Conservation (phyloP, 2,329 filamentous ascomycete species). For the Exserohilum turcica region DNA sequence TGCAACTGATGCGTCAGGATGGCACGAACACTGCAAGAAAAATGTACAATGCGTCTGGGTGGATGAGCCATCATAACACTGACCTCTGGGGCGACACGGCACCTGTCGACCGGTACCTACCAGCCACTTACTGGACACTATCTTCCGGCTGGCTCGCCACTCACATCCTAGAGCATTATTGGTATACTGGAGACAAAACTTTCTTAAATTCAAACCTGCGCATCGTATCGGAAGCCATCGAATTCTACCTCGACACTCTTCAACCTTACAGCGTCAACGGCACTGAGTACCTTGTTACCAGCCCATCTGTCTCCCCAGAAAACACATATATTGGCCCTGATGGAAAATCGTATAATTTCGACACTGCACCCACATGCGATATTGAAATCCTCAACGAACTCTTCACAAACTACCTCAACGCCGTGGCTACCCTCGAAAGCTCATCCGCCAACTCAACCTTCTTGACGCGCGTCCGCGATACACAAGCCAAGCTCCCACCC, state of each 20-base stretch:
- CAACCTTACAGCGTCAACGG: conserved; percentile 6
- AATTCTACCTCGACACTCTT: conserved; percentile 6
- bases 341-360: conserved; percentile 17
- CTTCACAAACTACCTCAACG: conserved; percentile 40
- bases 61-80: conserved; percentile 35
- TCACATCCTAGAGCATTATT: conserved; percentile 31
- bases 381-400: conserved; percentile 52
- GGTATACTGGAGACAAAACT: conserved; percentile 24
- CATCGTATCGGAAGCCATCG: conserved; percentile 1
- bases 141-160: conserved; percentile 36
- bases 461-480: conserved; percentile 1
- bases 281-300: conserved; percentile 35
- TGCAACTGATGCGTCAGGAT: conserved; percentile 48
- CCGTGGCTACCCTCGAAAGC: neutral
- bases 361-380: conserved; percentile 51
- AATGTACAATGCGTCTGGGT: conserved; percentile 32
- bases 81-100: conserved; percentile 36
- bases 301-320: conserved; percentile 49
- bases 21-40: conserved; percentile 21
- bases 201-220: conserved; percentile 19
- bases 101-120: conserved; percentile 30
- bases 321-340: conserved; percentile 44
- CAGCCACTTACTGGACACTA: conserved; percentile 33
- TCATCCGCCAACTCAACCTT: conserved; percentile 1
- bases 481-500: conserved; percentile 14